These are phyloP conservation scores for Lotus japonicus DNA, from an alignment of 306 rosid species.

Conservation along the genomic window DNA sequence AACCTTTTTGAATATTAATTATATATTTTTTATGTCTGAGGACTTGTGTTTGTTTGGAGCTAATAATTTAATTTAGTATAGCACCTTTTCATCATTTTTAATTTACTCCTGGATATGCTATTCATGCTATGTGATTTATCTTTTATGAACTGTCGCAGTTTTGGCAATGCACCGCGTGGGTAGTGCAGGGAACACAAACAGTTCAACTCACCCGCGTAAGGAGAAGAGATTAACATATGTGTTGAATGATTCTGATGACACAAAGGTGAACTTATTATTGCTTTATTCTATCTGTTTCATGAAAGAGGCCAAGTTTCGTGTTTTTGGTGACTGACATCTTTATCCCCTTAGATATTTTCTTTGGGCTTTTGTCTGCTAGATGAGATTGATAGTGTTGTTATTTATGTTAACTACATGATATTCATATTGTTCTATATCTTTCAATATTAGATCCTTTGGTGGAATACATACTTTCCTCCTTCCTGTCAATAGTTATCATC, in stretches of 20 bases:
- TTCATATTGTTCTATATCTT: not conserved
- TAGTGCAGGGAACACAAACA: conserved; percentile 82
- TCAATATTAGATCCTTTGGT: not conserved
- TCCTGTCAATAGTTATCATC: not conserved
- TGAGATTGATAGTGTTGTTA: not conserved
- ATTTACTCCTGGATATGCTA: not conserved
- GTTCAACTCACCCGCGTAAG: conserved; percentile 83
- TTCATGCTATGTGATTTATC: conserved; percentile 7
- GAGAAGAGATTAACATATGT: conserved; percentile 92
- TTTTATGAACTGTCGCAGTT: conserved; percentile 26
- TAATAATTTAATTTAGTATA: not conserved
- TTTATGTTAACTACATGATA: not conserved
- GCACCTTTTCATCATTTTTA: not conserved
- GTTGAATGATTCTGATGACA: conserved; percentile 74
- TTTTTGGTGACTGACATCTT: conserved; percentile 3
- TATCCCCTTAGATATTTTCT: not conserved
- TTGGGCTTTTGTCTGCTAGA: conserved; percentile 1
- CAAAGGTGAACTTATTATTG: conserved; percentile 54
- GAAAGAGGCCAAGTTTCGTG: not conserved
- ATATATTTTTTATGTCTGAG: not conserved
- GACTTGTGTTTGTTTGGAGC: not conserved
- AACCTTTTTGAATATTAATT: not conserved
- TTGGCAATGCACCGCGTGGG: conserved; percentile 98
- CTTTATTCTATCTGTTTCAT: not conserved
- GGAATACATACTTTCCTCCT: not conserved